These are phyloP conservation scores for Dentipellis sp. DNA, from an alignment of 768 basidiomycete species.

Conservation along the genomic window DNA sequence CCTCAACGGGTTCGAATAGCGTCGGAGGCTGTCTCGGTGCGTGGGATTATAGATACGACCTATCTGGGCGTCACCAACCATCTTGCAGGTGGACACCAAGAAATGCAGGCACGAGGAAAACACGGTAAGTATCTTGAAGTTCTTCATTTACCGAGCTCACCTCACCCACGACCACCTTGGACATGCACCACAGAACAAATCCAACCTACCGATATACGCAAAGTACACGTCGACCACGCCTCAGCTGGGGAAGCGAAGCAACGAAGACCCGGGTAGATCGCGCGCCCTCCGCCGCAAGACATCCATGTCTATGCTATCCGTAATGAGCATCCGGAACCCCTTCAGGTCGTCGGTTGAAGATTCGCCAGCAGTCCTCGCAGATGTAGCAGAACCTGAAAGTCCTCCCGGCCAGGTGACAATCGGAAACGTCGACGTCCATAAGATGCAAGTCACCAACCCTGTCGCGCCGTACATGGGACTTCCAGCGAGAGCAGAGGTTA, in stretches of 20 bases:
- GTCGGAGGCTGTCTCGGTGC: too few species aligned
- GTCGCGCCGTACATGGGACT: conserved; percentile 11
- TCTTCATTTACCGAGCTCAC: too few species aligned
- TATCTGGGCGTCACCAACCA: too few species aligned
- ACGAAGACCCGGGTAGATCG: background rate
- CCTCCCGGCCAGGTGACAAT: background rate
- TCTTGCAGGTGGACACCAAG: background rate
- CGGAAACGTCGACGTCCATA: conserved; percentile 5
- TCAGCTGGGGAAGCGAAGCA: background rate
- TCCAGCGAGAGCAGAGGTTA: conserved; percentile 12
- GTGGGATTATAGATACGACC: too few species aligned
- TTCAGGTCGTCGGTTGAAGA: background rate
- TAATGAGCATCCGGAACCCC: background rate
- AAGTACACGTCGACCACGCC: background rate
- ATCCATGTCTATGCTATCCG: background rate
- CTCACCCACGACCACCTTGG: too few species aligned
- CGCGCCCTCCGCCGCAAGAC: background rate
- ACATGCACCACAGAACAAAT: background rate
- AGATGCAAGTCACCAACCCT: conserved; percentile 9
- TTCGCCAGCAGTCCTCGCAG: background rate
- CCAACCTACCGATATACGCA: background rate
- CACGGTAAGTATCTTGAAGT: background rate
- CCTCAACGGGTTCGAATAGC: too few species aligned
- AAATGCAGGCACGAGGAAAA: background rate
- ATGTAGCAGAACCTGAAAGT: too few species aligned